These are phyloP conservation scores for Cryphonectria radicalis DNA, from an alignment of 2,329 filamentous ascomycete genomes.

Conservation along the genomic window DNA sequence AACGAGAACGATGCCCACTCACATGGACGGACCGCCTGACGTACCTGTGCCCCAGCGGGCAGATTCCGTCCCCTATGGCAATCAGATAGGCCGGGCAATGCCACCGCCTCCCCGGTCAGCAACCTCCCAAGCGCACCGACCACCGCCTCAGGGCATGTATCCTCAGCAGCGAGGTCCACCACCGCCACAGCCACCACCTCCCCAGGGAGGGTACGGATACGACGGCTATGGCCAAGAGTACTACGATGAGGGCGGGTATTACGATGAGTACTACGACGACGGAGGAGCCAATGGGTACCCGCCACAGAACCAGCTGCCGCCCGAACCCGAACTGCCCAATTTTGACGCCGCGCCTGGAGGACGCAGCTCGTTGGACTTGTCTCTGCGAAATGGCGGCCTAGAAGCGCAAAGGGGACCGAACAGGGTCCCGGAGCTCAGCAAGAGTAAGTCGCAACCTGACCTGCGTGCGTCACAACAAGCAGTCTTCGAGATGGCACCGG, in stretches of 20 bases:
- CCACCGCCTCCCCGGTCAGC: slow-evolving; percentile 55
- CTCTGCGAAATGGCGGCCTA: slow-evolving; percentile 44
- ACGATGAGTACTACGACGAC: slow-evolving; percentile 59
- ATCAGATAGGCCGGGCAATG: slow-evolving; percentile 48
- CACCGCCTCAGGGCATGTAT: slow-evolving; percentile 58
- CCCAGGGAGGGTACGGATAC: slow-evolving; percentile 34
- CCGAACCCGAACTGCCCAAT: slow-evolving; percentile 44
- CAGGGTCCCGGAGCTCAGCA: slow-evolving; percentile 58
- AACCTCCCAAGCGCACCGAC: slow-evolving; percentile 57
- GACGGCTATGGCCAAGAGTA: slow-evolving; percentile 40
- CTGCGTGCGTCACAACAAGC: slow-evolving; percentile 67
- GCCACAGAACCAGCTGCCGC: slow-evolving; percentile 35
- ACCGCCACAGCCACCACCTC: slow-evolving; percentile 38
- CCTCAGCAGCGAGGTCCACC: slow-evolving; percentile 48
- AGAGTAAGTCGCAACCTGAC: slow-evolving; percentile 71
- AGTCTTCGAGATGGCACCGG: slow-evolving; percentile 74
- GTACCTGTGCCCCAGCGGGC: slow-evolving; percentile 42
- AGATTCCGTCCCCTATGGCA: slow-evolving; percentile 53
- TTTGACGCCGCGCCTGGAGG: slow-evolving; percentile 48
- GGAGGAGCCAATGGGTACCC: slow-evolving; percentile 37
- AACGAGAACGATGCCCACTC: slow-evolving; percentile 65
- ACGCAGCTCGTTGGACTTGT: slow-evolving; percentile 53
- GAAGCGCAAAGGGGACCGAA: slow-evolving; percentile 55
- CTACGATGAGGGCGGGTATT: slow-evolving; percentile 45
- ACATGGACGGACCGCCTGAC: slow-evolving; percentile 45